phyloP scores from a whole-genome alignment of 495 filamentous ascomycete genomes.

The Tuber aestivum region DNA sequence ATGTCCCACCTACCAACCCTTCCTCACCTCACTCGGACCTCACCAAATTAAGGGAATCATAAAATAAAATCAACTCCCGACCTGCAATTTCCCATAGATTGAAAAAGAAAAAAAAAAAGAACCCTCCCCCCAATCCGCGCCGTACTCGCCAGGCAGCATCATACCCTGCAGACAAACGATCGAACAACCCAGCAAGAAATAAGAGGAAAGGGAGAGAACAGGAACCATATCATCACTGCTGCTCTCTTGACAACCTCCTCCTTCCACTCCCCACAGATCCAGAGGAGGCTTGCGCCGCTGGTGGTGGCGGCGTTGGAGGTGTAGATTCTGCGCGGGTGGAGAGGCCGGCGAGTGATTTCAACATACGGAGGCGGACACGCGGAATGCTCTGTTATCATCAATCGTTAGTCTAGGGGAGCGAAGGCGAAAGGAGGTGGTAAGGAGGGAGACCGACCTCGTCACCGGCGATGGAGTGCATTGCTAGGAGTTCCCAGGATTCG shows the following conservation, averaged over 20 bases:
- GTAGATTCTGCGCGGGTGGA: conserved; percentile 5
- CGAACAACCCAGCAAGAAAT: background rate
- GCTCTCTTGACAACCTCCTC: background rate
- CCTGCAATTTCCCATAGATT: background rate
- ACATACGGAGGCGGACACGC: conserved; percentile 42
- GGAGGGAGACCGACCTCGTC: conserved; percentile 31
- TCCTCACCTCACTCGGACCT: background rate
- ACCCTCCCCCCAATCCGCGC: background rate
- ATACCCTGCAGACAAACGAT: background rate
- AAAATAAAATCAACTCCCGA: background rate
- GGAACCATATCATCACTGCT: background rate
- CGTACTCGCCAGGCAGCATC: background rate
- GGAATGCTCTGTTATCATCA: conserved; percentile 36
- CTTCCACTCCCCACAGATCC: background rate
- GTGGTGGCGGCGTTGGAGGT: background rate
- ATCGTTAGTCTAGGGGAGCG: conserved; percentile 1
- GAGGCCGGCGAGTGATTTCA: conserved; percentile 40
- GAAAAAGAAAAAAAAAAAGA: too few relatives aligned
- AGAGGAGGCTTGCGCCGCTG: background rate
- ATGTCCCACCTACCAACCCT: background rate
- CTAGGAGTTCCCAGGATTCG: conserved; percentile 41
- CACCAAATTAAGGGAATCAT: background rate
- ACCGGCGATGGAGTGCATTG: conserved; percentile 42
- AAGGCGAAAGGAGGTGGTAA: conserved; percentile 4
- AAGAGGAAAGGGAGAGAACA: background rate